phyloP scores from a whole-genome alignment of 129 eudicot species.

The Pseudognaphalium luteoalbum region DNA sequence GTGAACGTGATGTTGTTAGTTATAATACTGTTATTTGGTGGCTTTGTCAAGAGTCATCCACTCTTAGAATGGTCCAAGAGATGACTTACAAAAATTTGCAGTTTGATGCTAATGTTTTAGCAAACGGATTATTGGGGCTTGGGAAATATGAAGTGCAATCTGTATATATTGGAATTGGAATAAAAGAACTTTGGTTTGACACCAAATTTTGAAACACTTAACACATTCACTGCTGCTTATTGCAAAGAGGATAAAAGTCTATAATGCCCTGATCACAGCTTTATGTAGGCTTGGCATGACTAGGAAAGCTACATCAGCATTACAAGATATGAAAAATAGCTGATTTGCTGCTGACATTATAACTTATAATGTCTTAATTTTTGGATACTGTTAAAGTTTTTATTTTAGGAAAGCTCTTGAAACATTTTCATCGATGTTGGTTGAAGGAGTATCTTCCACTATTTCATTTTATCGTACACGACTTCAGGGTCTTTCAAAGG shows the following conservation, averaged over 20 bases:
- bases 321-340: conserved; percentile 56
- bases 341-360: conserved; percentile 62
- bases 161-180: conserved; percentile 66
- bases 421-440: conserved; percentile 59
- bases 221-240: conserved; percentile 74
- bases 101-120: conserved; percentile 77
- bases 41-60: conserved; percentile 72
- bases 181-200: conserved; percentile 55
- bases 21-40: conserved; percentile 95
- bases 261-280: conserved; percentile 54
- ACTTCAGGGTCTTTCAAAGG: conserved; percentile 55
- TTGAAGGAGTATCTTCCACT: conserved; percentile 63
- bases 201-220: conserved; percentile 77
- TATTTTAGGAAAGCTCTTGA: conserved; percentile 58
- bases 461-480: conserved; percentile 71
- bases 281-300: conserved; percentile 92
- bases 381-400: conserved; percentile 67
- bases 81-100: conserved; percentile 51
- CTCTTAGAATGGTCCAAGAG: conserved; percentile 70
- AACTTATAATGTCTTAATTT: conserved; percentile 75
- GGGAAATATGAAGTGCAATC: conserved; percentile 70
- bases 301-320: conserved; percentile 55
- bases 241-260: conserved; percentile 66
- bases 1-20: conserved; percentile 54
- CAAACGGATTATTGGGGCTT: conserved; percentile 66